phyloP scores from a whole-genome alignment of 2,329 filamentous ascomycete genomes.

The Penicillium sp. region DNA sequence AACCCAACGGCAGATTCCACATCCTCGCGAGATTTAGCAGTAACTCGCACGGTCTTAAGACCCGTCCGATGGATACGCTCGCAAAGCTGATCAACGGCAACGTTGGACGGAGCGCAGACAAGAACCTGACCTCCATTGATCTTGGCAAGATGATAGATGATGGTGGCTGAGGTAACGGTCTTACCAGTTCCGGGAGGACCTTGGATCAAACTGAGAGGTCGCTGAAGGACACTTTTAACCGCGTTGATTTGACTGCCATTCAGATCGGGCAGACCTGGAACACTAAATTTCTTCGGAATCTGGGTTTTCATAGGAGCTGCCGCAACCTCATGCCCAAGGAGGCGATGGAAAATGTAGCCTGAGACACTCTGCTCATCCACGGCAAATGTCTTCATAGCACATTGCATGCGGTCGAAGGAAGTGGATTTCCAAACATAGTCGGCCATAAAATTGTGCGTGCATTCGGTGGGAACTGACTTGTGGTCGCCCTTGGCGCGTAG shows the following conservation, averaged over 20 bases:
- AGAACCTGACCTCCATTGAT: conserved; percentile 92
- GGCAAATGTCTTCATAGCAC: conserved; percentile 98
- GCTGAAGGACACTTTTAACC: conserved; percentile 91
- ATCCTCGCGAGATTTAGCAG: conserved; percentile 97
- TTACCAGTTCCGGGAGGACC: conserved; percentile 96
- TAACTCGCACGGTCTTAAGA: conserved; percentile 93
- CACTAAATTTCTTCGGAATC: conserved; percentile 94
- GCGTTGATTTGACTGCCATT: conserved; percentile 95
- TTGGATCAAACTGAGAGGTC: conserved; percentile 92
- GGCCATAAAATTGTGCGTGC: conserved; percentile 95
- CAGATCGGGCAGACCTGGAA: conserved; percentile 87
- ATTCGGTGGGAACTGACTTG: conserved; percentile 92
- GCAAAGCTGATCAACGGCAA: conserved; percentile 96
- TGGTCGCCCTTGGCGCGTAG: conserved; percentile 91
- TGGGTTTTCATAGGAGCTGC: conserved; percentile 93
- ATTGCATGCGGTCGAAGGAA: conserved; percentile 98
- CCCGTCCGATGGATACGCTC: conserved; percentile 94
- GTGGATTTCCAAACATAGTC: conserved; percentile 99
- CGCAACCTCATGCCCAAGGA: conserved; percentile 92
- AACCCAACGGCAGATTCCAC: conserved; percentile 98
- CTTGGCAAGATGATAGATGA: conserved; percentile 96
- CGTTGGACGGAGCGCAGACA: conserved; percentile 96
- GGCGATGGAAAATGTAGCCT: conserved; percentile 96
- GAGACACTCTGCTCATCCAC: conserved; percentile 98
- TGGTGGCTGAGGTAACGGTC: conserved; percentile 96